Evolutionary conservation across 495 filamentous ascomycete species (phyloP), one percentile per base, ranked within the genome.

Genomic region (Lophiostoma macrostomum): DNA sequence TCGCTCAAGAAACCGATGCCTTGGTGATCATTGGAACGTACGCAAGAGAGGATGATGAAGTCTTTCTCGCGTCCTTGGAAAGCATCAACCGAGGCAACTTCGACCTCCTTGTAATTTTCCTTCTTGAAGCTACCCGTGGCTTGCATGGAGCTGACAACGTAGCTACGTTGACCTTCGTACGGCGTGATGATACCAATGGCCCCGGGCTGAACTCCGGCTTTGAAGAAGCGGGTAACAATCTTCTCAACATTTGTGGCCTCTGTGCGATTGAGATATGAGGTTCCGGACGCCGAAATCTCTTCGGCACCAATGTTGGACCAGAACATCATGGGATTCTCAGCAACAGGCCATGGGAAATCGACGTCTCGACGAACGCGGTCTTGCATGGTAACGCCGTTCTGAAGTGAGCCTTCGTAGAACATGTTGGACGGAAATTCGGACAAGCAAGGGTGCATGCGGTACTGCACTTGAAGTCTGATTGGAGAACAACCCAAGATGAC

Each of bases 41-140:
- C 93, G 69, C 93, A 99, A 47, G 93, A 99, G 11, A 97, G 77
- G 23, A 99, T 91, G 57, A 99, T 97, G 66, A 95, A 99, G 63
- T 99, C 93, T 74, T 99, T 99, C 73, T 99, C 93, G 71, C 93
- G 86, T 16, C 93, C 93, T 69, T 99, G 93, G 79, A 99, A 99
- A 14, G 93, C 93, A 77, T 97, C 93, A 20, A 99, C 93, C 0
- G 91, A 96, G 13, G 93, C 93, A 45, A 97, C 94, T 67, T 99
- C 93, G 49, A 99, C 91, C 68, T 99, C 93, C 73, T 96, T 97
- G 76, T 99, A 99, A 40, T 85, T 83, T 65, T 99, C 93, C 72
- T 99, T 99, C 73, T 93, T 95, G 77, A 95, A 96, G 1, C 86
- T 93, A 18, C 93, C 93, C 29, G 84, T 95, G 50, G 91, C 87